These are phyloP conservation scores for Fusarium graminum DNA, from an alignment of 2,329 filamentous ascomycete genomes.

Conservation along the genomic window DNA sequence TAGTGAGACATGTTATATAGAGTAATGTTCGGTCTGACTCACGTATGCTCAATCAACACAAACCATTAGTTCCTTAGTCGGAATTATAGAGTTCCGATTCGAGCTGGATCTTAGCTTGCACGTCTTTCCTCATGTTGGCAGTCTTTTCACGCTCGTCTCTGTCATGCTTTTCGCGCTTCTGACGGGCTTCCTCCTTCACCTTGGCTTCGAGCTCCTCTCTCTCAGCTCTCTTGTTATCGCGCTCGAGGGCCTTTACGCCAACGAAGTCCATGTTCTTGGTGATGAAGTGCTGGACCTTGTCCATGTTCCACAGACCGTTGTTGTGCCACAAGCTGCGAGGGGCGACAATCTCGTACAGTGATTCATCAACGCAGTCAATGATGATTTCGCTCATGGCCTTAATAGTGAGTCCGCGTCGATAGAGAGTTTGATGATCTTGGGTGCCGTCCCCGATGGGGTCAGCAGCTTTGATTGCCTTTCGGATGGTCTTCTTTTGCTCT, in stretches of 20 bases:
- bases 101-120: neutral
- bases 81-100: neutral
- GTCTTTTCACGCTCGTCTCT: neutral
- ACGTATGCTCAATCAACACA: neutral
- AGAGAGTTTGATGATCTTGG: slow-evolving; percentile 40
- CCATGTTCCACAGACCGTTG: slow-evolving; percentile 60
- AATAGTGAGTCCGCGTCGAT: slow-evolving; percentile 53
- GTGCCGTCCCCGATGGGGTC: neutral
- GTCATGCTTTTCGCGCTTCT: neutral
- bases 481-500: slow-evolving; percentile 58
- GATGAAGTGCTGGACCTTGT: slow-evolving; percentile 57
- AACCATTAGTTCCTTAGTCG: neutral
- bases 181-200: neutral
- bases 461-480: slow-evolving; percentile 6
- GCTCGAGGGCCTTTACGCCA: neutral
- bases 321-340: slow-evolving; percentile 49
- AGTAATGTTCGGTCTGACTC: neutral
- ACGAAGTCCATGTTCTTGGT: neutral
- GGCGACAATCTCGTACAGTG: slow-evolving; percentile 55
- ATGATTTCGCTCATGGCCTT: slow-evolving; percentile 59
- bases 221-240: neutral
- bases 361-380: slow-evolving; percentile 54
- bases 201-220: neutral
- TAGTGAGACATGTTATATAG: neutral
- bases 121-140: neutral